Conservation (phyloP, 495 filamentous ascomycete genomes). For the Aspergillus baeticus region DNA sequence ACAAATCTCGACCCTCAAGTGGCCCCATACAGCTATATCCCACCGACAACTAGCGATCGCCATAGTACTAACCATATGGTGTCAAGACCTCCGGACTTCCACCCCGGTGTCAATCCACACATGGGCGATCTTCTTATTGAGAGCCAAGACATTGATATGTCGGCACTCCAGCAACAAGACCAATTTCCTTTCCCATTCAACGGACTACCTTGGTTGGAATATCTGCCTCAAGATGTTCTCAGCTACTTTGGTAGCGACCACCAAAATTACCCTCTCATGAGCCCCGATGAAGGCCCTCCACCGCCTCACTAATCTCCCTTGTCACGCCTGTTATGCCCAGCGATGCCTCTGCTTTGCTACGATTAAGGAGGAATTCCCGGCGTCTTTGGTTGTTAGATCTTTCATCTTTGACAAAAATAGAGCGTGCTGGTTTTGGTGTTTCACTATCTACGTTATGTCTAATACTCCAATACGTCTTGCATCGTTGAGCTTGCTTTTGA, state of each 20-base stretch:
- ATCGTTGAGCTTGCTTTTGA: neutral
- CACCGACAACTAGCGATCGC: slow-evolving; percentile 32
- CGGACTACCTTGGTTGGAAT: slow-evolving; percentile 65
- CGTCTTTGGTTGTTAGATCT: slow-evolving; percentile 11
- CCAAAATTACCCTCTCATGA: slow-evolving; percentile 38
- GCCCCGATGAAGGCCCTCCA: slow-evolving; percentile 28
- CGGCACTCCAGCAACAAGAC: slow-evolving; percentile 40
- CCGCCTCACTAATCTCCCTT: slow-evolving; percentile 22
- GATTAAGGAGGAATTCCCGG: slow-evolving; percentile 10
- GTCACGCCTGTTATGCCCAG: slow-evolving; percentile 19
- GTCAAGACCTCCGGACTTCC: slow-evolving; percentile 31
- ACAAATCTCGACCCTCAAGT: slow-evolving; percentile 20
- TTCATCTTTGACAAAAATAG: slow-evolving; percentile 13
- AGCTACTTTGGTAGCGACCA: slow-evolving; percentile 50
- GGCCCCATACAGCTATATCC: slow-evolving; percentile 26
- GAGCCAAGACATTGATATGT: slow-evolving; percentile 69
- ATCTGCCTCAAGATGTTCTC: slow-evolving; percentile 62
- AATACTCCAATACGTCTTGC: neutral
- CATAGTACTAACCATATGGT: slow-evolving; percentile 39
- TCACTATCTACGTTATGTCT: neutral
- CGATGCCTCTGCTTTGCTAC: slow-evolving; percentile 14
- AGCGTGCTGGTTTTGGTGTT: neutral
- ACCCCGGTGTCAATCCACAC: slow-evolving; percentile 35
- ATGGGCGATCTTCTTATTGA: slow-evolving; percentile 64
- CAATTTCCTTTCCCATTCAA: slow-evolving; percentile 45